Base-by-base conservation (phyloP, 2,329 filamentous ascomycete species). In the Lasiodiplodia theobromae region DNA sequence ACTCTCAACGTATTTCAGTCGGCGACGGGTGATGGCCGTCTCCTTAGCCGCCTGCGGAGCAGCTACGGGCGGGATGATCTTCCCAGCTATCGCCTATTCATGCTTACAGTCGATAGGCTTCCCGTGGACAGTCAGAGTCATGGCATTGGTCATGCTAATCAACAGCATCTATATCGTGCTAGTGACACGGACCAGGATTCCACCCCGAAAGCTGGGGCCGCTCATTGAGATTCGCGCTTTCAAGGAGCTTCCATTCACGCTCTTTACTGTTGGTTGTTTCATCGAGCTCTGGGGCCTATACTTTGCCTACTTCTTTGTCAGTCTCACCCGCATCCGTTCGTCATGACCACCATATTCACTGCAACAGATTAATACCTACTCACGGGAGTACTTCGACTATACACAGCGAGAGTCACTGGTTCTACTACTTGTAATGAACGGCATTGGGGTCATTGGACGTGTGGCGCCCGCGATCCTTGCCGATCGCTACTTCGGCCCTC, bases 41-140 rank as follows among this genome's bases (percentile, higher is more conserved):
- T 87, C 87, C 0, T 82, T 89, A 6, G 83, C 83, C 11, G 86
- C 88, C 0, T 85, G 85, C 0, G 91, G 90, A 0, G 87, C 86
- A 34, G 85, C 84, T 0, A 86, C 86, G 0, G 90, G 90, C 0
- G 89, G 89, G 0, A 79, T 91, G 25, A 81, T 91, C 2, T 92
- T 89, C 73, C 89, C 90, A 0, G 81, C 86, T 2, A 74, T 85
- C 14, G 80, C 81, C 1, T 74, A 80, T 16, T 84, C 87, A 67
- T 77, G 91, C 11, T 78, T 90, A 1, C 86, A 88, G 0, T 81
- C 80, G n/a, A 78, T 91, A 3, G 89, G 89, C 0, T 91, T 90
- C 73, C 82, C 82, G 0, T 91, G 89, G 88, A 89, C 89, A 0
- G 84, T 90, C 23, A 81, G 89, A 0, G 83, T 85, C 0, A 82